These are phyloP conservation scores for Mycena citricolor DNA, from an alignment of 1,284 basidiomycete species.

Conservation along the genomic window DNA sequence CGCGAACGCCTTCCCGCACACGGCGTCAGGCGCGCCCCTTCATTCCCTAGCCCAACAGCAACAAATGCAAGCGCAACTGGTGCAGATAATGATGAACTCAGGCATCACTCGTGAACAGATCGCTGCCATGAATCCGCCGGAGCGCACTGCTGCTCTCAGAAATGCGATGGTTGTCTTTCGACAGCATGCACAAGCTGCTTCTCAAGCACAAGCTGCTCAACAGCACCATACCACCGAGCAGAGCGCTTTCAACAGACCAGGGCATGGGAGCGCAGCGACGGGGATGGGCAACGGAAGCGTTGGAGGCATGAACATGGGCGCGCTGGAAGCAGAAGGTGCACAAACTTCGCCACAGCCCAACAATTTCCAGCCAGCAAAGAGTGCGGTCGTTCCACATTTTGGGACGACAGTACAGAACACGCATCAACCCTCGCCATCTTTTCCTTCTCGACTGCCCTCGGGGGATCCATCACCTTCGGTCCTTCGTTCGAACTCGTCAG, in stretches of 20 bases:
- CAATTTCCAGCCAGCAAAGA: slow-evolving; percentile 10
- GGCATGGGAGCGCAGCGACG: slow-evolving; percentile 17
- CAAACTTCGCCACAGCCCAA: slow-evolving; percentile 13
- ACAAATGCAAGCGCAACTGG: slow-evolving; percentile 3
- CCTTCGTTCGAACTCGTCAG: slow-evolving; percentile 18
- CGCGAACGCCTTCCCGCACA: slow-evolving; percentile 7
- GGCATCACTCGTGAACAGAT: slow-evolving; percentile 17
- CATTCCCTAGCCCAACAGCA: slow-evolving; percentile 4
- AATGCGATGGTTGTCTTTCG: slow-evolving; percentile 1
- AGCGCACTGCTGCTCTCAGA: slow-evolving; percentile 8
- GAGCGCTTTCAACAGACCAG: slow-evolving; percentile 9
- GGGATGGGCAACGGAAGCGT: slow-evolving; percentile 9
- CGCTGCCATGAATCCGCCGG: slow-evolving; percentile 7
- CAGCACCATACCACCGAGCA: slow-evolving; percentile 10
- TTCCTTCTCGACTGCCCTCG: too few relatives aligned
- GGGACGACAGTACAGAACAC: too few relatives aligned
- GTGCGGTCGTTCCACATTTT: slow-evolving; percentile 16
- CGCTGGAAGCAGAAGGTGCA: slow-evolving; percentile 3
- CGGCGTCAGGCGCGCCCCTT: too few relatives aligned
- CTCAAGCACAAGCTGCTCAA: slow-evolving; percentile 12
- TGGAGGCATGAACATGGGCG: slow-evolving; percentile 10
- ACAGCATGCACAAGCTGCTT: slow-evolving; percentile 7
- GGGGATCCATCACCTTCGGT: slow-evolving; percentile 10
- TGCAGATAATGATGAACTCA: slow-evolving; percentile 4
- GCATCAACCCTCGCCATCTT: slow-evolving; percentile 7